Base-by-base conservation (phyloP, 495 filamentous ascomycete genomes). In the Xylaria acuta region DNA sequence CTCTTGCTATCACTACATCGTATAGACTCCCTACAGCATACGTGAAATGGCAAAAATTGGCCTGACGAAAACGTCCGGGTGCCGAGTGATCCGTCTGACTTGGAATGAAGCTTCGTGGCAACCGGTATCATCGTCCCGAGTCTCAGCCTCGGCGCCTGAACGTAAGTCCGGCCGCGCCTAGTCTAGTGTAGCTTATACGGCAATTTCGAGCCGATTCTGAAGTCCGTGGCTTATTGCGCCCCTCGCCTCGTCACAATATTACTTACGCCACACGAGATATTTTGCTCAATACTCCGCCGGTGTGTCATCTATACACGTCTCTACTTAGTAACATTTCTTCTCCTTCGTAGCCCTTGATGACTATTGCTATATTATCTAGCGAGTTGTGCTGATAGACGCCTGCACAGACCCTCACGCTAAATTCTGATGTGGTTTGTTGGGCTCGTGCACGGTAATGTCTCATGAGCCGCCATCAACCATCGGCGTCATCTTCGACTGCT, bases 61-160 rank as follows among this genome's bases (percentile, higher is more conserved):
- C 38, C 16, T 3, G 40, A 47, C 12, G 12, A 40, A 54, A 38
- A 7, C 20, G 41, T 30, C 43, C n/a, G 27, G 14, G 34, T 41
- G 49, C 40, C 58, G 45, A 16, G 9, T 34, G 30, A 53, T 38
- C 43, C n/a, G 43, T n/a, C 32, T 40, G 68, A 54, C 68, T 43
- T 34, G 59, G 53, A n/a, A 54, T 27, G 7, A 64, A 45, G 18
- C 25, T 32, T 54, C 34, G 60, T 56, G 59, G 60, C 59, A 54
- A 30, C 49, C n/a, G 25, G 40, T 30, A 27, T 64, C 47, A 20
- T 64, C 45, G 9, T 53, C 22, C 41, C 47, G 30, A 11, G 69
- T 71, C 59, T 71, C 69, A 71, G 69, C 69, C 69, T 71, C 58
- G 20, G 59, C 58, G 58, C 43, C 69, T 45, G 22, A 22, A 49